Conservation (phyloP, 2,329 filamentous ascomycete species). For the Penicillium palitans region DNA sequence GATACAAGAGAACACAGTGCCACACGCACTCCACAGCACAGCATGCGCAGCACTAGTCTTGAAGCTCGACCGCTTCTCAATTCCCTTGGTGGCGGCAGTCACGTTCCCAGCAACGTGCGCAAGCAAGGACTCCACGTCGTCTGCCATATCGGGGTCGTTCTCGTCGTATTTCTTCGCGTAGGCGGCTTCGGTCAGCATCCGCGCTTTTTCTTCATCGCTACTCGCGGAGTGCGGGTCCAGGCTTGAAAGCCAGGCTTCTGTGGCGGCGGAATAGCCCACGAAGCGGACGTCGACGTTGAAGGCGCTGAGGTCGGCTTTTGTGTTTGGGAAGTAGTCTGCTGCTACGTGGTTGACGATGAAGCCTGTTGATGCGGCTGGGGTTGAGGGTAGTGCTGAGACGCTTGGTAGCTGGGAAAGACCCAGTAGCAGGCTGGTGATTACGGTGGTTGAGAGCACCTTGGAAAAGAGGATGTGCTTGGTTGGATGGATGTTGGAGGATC, state of each 20-base stretch:
- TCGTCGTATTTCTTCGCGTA: conserved; percentile 1
- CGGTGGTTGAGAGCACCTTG: background rate
- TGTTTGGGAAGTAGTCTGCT: conserved; percentile 2
- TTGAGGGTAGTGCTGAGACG: background rate
- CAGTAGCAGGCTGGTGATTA: background rate
- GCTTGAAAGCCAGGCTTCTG: background rate
- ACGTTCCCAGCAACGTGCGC: background rate
- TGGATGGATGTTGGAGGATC: background rate
- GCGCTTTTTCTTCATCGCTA: conserved; percentile 2
- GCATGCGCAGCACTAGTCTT: conserved; percentile 1
- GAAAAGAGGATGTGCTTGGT: background rate
- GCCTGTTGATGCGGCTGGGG: background rate
- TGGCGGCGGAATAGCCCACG: background rate
- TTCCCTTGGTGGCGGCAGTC: background rate
- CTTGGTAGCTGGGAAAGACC: background rate
- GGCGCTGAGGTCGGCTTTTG: background rate
- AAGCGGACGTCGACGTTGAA: conserved; percentile 8
- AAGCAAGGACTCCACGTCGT: background rate
- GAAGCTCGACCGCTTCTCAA: background rate
- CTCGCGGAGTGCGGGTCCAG: background rate
- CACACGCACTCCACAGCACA: background rate
- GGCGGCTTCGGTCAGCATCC: background rate
- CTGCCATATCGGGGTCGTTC: background rate
- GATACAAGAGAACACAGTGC: background rate
- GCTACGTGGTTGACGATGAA: conserved; percentile 1